Conservation (phyloP, 495 filamentous ascomycete species). For the Aspergillus panamensis region DNA sequence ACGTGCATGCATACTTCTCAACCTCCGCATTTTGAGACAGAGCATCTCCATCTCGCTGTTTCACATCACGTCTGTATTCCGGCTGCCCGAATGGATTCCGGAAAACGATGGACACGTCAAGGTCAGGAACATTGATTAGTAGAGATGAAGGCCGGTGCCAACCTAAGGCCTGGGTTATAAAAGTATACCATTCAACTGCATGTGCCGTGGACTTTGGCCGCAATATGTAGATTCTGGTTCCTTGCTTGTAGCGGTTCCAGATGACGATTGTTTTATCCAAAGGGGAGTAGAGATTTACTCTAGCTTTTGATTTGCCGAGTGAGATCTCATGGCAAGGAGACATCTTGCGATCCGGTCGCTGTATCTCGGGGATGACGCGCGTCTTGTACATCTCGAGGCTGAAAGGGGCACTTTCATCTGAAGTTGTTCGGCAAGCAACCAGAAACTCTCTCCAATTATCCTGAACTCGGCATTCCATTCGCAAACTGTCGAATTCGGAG, state of each 20-base stretch:
- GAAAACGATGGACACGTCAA: constrained; percentile 61
- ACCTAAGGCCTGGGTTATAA: constrained; percentile 59
- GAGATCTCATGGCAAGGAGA: constrained; percentile 55
- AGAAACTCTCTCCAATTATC: constrained; percentile 73
- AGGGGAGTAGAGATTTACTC: constrained; percentile 66
- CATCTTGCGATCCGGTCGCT: constrained; percentile 47
- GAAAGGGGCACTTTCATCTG: constrained; percentile 52
- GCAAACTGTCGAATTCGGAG: constrained; percentile 62
- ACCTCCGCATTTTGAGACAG: constrained; percentile 45
- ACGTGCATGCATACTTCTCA: constrained; percentile 51
- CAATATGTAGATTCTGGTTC: constrained; percentile 65
- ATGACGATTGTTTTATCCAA: constrained; percentile 71
- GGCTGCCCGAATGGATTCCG: constrained; percentile 59
- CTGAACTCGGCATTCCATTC: constrained; percentile 55
- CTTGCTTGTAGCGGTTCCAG: constrained; percentile 55
- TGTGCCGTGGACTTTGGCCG: constrained; percentile 61
- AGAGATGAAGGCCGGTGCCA: constrained; percentile 55
- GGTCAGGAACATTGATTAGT: constrained; percentile 65
- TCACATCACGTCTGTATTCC: constrained; percentile 40
- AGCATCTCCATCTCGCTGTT: constrained; percentile 42
- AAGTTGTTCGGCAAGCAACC: constrained; percentile 62
- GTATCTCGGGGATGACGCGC: constrained; percentile 62
- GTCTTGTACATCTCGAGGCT: constrained; percentile 67
- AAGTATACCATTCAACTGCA: constrained; percentile 74
- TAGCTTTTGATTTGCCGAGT: constrained; percentile 50